phyloP scores from a whole-genome alignment of 192 early-diverging fungal species.

The Geosiphon pyriformis region DNA sequence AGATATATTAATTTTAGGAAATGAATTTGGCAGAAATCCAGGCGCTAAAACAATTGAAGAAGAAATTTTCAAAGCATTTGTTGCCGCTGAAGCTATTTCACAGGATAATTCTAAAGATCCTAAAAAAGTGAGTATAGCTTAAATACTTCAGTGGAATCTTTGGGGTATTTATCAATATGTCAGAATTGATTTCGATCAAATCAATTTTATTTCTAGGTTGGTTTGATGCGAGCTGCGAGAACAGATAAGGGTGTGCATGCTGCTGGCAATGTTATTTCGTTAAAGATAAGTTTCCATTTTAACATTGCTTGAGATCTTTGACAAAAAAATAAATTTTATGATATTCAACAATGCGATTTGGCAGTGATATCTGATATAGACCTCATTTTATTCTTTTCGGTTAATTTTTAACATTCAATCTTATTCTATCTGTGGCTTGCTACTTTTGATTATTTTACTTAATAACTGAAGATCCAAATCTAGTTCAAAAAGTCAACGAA shows the following conservation, averaged over 20 bases:
- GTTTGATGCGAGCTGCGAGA: conserved; percentile 84
- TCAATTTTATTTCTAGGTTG: conserved; percentile 44
- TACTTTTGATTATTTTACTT: conserved; percentile 36
- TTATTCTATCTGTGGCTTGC: neutral
- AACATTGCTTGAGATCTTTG: neutral
- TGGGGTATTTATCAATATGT: neutral
- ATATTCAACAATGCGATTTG: neutral
- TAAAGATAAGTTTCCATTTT: conserved; percentile 51
- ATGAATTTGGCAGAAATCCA: conserved; percentile 54
- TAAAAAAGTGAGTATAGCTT: conserved; percentile 46
- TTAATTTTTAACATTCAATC: no score
- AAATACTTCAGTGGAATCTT: neutral
- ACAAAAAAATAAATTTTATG: no score
- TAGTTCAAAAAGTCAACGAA: conserved; percentile 76
- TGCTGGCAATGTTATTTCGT: conserved; percentile 87
- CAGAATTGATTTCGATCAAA: neutral
- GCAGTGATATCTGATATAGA: neutral
- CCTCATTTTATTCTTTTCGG: neutral
- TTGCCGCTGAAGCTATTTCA: conserved; percentile 75
- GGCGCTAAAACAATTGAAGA: conserved; percentile 80
- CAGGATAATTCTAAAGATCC: conserved; percentile 80
- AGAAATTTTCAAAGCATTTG: conserved; percentile 84
- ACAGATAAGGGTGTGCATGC: conserved; percentile 99
- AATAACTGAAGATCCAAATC: conserved; percentile 65
- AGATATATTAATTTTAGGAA: neutral